Conservation (phyloP, 257 asterid genomes). For the Echium plantagineum region DNA sequence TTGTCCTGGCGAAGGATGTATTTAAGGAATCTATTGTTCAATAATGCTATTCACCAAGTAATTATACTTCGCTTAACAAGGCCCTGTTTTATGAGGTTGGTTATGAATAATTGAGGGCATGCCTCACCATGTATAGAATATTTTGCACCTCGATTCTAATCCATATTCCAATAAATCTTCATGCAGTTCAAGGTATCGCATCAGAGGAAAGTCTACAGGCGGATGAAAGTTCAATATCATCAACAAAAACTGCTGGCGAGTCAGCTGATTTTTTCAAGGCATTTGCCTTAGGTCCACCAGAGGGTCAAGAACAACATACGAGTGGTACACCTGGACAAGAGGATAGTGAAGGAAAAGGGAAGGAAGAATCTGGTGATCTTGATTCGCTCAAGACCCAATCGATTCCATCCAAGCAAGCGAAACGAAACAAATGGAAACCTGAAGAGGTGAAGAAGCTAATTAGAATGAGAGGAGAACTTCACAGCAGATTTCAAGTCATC, state of each 20-base stretch:
- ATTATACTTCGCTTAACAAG: too few species aligned
- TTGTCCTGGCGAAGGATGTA: too few species aligned
- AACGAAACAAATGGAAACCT: slow-evolving; percentile 83
- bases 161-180: slow-evolving; percentile 3
- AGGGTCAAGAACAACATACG: slow-evolving; percentile 13
- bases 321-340: slow-evolving; percentile 24
- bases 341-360: slow-evolving; percentile 18
- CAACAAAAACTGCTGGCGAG: slow-evolving; percentile 19
- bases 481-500: slow-evolving; percentile 73
- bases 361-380: slow-evolving; percentile 28
- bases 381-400: slow-evolving; percentile 29
- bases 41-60: too few species aligned
- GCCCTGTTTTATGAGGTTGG: too few species aligned
- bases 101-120: not conserved
- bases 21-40: too few species aligned
- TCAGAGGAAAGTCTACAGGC: slow-evolving; percentile 26
- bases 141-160: not conserved
- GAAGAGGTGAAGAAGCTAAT: slow-evolving; percentile 78
- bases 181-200: slow-evolving; percentile 31
- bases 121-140: not conserved
- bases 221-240: slow-evolving; percentile 25
- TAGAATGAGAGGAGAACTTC: slow-evolving; percentile 70
- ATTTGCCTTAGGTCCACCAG: slow-evolving; percentile 25
- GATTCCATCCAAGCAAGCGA: slow-evolving; percentile 41
- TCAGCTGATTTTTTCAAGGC: slow-evolving; percentile 48